These are phyloP conservation scores for Phytophthora multivora DNA, from an alignment of 352 stramenopile species.

Conservation along the genomic window DNA sequence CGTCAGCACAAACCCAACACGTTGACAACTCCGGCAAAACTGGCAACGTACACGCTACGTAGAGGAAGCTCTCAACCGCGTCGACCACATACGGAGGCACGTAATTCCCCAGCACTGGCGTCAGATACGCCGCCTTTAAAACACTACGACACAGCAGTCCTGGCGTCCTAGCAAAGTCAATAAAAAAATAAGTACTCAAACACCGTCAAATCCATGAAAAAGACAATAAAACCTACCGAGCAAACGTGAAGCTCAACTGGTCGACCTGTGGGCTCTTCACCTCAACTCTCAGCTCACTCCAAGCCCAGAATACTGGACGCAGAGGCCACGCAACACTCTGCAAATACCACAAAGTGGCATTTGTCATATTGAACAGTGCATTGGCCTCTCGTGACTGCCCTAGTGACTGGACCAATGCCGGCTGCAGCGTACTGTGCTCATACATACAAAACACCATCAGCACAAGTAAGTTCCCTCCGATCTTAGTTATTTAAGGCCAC, in stretches of 20 bases:
- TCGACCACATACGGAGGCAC: constrained; percentile 45
- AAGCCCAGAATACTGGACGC: constrained; percentile 76
- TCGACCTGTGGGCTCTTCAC: constrained; percentile 51
- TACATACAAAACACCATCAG: constrained; percentile 3
- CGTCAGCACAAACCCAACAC: neutral
- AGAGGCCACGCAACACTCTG: constrained; percentile 63
- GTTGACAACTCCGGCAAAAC: neutral
- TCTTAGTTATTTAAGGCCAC: neutral
- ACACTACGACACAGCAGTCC: constrained; percentile 61
- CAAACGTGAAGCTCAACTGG: constrained; percentile 60
- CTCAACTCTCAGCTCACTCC: constrained; percentile 76
- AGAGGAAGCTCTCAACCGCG: constrained; percentile 50
- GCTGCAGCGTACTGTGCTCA: constrained; percentile 56
- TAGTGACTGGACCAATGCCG: constrained; percentile 66
- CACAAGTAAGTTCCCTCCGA: constrained; percentile 14
- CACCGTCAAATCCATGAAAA: neutral
- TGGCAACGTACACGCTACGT: constrained; percentile 41
- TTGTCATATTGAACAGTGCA: constrained; percentile 53
- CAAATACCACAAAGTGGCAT: constrained; percentile 55
- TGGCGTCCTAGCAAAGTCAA: constrained; percentile 40
- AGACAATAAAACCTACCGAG: constrained; percentile 35
- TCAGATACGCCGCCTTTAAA: constrained; percentile 43
- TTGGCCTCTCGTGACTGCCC: constrained; percentile 67
- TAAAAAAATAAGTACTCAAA: constrained; percentile 14
- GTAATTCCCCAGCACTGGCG: constrained; percentile 48